Evolutionary conservation across 2,329 filamentous ascomycete species (phyloP).

Genomic region (Diaporthe sp.): DNA sequence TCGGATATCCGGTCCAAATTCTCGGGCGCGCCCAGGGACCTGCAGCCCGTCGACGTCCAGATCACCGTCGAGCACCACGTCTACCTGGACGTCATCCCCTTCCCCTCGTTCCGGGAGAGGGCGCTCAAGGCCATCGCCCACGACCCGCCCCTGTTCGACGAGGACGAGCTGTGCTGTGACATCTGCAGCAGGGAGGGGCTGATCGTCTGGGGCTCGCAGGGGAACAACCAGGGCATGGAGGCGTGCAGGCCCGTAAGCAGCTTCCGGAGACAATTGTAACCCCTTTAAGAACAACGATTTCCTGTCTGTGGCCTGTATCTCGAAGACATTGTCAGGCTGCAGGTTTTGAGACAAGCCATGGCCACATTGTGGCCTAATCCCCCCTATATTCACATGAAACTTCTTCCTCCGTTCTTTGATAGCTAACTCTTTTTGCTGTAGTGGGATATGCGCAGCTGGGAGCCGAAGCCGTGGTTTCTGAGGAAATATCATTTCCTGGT

Average conservation of each 20-base stretch:
- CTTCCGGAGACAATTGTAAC: too few relatives aligned
- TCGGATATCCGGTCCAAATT: constrained; percentile 46
- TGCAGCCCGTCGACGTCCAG: constrained; percentile 51
- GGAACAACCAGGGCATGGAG: constrained; percentile 47
- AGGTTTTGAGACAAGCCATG: too few relatives aligned
- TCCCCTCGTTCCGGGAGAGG: constrained; percentile 49
- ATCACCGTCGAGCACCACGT: constrained; percentile 52
- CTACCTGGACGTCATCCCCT: constrained; percentile 54
- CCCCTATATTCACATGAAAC: too few relatives aligned
- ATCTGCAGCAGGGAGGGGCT: constrained; percentile 50
- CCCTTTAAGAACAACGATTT: too few relatives aligned
- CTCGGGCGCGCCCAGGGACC: constrained; percentile 45
- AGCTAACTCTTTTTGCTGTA: too few relatives aligned
- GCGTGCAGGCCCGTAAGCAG: constrained; percentile 51
- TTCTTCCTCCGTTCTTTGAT: too few relatives aligned
- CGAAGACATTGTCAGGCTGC: too few relatives aligned
- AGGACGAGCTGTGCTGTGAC: constrained; percentile 54
- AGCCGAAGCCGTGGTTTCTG: constrained; percentile 59
- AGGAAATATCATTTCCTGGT: constrained; percentile 55
- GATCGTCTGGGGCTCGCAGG: constrained; percentile 54
- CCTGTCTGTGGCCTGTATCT: too few relatives aligned
- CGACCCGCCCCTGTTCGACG: constrained; percentile 50
- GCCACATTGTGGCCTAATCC: too few relatives aligned
- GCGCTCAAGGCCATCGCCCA: constrained; percentile 46
- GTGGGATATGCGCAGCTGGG: constrained; percentile 61